Conservation (phyloP, 1,284 basidiomycete genomes). For the Coniferiporia sulphurascens region DNA sequence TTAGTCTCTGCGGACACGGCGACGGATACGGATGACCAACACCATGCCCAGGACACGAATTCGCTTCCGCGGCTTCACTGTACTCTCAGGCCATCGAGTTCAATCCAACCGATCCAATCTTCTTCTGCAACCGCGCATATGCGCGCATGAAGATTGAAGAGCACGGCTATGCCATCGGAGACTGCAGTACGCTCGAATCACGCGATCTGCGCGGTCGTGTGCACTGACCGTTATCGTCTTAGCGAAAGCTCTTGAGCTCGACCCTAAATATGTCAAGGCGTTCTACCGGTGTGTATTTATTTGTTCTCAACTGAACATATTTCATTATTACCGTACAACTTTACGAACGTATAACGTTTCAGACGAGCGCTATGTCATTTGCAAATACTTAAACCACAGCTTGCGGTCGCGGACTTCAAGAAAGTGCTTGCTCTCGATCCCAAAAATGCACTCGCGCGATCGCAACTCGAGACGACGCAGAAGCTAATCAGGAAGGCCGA, state of each 20-base stretch:
- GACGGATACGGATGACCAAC: neutral
- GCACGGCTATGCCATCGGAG: conserved; percentile 75
- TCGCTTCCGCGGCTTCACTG: conserved; percentile 58
- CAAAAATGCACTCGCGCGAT: conserved; percentile 73
- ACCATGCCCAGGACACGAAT: conserved; percentile 47
- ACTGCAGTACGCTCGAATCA: conserved; percentile 55
- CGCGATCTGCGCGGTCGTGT: conserved; percentile 18
- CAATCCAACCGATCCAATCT: conserved; percentile 71
- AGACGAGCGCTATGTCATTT: conserved; percentile 91
- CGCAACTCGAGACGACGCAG: conserved; percentile 83
- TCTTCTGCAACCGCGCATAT: conserved; percentile 80
- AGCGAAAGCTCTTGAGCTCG: conserved; percentile 86
- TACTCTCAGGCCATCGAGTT: conserved; percentile 77
- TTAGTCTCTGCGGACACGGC: neutral
- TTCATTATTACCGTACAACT: too few species aligned
- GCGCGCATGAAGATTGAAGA: conserved; percentile 78
- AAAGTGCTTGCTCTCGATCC: conserved; percentile 87
- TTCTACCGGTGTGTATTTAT: conserved; percentile 66
- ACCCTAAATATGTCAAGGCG: conserved; percentile 89
- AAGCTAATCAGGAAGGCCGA: conserved; percentile 86
- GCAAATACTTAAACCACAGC: conserved; percentile 81
- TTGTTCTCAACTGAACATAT: too few species aligned
- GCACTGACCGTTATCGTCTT: conserved; percentile 4
- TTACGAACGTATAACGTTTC: conserved; percentile 10
- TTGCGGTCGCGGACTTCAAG: conserved; percentile 84